Base-by-base conservation (phyloP, 2,329 filamentous ascomycete genomes). In the Parascedosporium putredinis region DNA sequence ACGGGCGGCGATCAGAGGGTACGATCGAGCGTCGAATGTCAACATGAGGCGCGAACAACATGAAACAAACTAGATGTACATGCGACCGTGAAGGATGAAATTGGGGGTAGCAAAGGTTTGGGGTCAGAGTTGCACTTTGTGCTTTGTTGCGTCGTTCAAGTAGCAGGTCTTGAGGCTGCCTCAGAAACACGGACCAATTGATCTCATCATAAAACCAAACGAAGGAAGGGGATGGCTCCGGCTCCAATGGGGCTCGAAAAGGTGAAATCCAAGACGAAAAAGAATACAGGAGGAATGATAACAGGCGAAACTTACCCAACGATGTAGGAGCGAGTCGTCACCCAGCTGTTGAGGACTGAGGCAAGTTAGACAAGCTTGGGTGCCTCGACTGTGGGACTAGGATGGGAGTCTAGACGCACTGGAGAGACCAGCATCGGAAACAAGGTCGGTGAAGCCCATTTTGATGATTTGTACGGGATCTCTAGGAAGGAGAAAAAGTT, bases 101-200 rank as follows among this genome's bases (percentile, higher is more conserved):
- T n/a, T n/a, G n/a, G 45, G 49, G 48, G 36, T 22, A 23, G 36
- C 22, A 20, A 20, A 25, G 45, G n/a, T 38, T 50, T 55, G 51
- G 52, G 52, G 49, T 88, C 85, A 90, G 86, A 87, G 76, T 67
- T 86, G 84, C 85, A 84, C 78, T 74, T 74, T 62, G 55, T 62
- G 63, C 83, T 81, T 83, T 78, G 77, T 75, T 74, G 69, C 71
- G 74, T 87, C 86, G 78, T 45, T 88, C 87, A 85, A 78, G 66
- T 73, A 71, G 81, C 83, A 84, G 86, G 85, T 90, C 86, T 91
- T 91, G 86, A 88, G 78, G 80, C 84, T 83, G 82, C 84, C 67
- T 91, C 85, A 79, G 87, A 82, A 91, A 93, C 86, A 91, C 86
- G 86, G 87, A 91, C 87, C 85, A 90, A 90, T 83, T 75, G 75